Base-by-base conservation (phyloP, 345 rosid genomes). In the Rhodamnia rubescens region DNA sequence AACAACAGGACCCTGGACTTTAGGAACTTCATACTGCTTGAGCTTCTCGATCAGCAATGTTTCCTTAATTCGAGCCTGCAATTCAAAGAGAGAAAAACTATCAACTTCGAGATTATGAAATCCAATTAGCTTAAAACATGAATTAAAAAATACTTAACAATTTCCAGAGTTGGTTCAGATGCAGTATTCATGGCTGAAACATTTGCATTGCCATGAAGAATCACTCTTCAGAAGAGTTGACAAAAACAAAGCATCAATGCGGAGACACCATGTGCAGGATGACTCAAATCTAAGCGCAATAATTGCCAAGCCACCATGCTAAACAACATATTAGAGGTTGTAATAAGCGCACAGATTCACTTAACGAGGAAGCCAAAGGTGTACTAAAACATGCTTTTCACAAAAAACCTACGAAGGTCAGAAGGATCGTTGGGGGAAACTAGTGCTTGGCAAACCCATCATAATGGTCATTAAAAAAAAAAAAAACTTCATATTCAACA, bases 1-100 rank as follows among this genome's bases (percentile, higher is more conserved):
- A 88, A 93, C 95, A 89, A 89, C 89, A 82, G 98, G 98, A 85
- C 98, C 99, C 84, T 97, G 96, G 85, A 88, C 89, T 89, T 93
- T 95, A 47, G 95, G 90, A 86, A 96, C 94, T 89, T 95, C 98
- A 85, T 96, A 97, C 14, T 91, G 91, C 85, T 94, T 94, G n/a
- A 97, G 96, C 88, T 92, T 96, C 88, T 95, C 98, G 26, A 95
- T 83, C 83, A 97, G 90, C 81, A 89, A 90, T 21, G 95, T 94
- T 90, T 97, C 98, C 94, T 97, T 97, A 82, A 94, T 88, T 92
- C 89, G 93, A 61, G 98, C 96, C 99, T 95, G 90, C 81, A 87
- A 49, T 78, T 53, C 84, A 82, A 82, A 18, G 47, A 82, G 21
- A 82, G 56, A 27, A 27, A 82, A 51, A 82, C 15, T 54, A 52